Conservation (phyloP, 768 basidiomycete genomes). For the Ramaria sp. region DNA sequence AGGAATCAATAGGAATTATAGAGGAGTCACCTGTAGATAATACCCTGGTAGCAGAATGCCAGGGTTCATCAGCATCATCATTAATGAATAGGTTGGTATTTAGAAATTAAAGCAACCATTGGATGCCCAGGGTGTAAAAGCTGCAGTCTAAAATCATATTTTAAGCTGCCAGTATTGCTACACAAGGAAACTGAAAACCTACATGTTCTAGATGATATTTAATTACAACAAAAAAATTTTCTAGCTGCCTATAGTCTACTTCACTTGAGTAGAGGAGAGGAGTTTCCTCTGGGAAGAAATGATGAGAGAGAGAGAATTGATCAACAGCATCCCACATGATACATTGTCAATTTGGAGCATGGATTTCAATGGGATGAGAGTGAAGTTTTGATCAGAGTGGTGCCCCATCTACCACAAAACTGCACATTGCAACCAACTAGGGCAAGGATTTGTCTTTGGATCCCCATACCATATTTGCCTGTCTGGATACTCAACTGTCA, state of each 20-base stretch:
- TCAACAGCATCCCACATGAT: neutral
- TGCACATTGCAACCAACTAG: neutral
- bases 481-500: neutral
- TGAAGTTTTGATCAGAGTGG: neutral
- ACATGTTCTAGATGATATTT: neutral
- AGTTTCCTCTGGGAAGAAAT: neutral
- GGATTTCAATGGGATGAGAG: neutral
- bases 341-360: neutral
- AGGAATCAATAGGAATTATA: no score
- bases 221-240: neutral
- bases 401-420: neutral
- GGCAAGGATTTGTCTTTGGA: neutral
- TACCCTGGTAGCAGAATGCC: no score
- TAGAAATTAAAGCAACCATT: no score
- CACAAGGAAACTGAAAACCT: no score
- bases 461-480: neutral
- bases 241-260: neutral
- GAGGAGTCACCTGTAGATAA: no score
- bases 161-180: no score
- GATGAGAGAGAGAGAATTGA: neutral
- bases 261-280: neutral
- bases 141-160: no score
- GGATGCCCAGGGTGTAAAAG: no score
- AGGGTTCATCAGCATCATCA: no score
- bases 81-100: no score